A percentile compares a stretch with the other conserved stretches of the same genome.
Conservation (phyloP, 345 rosid genomes). For the Eucalyptus marginata region DNA sequence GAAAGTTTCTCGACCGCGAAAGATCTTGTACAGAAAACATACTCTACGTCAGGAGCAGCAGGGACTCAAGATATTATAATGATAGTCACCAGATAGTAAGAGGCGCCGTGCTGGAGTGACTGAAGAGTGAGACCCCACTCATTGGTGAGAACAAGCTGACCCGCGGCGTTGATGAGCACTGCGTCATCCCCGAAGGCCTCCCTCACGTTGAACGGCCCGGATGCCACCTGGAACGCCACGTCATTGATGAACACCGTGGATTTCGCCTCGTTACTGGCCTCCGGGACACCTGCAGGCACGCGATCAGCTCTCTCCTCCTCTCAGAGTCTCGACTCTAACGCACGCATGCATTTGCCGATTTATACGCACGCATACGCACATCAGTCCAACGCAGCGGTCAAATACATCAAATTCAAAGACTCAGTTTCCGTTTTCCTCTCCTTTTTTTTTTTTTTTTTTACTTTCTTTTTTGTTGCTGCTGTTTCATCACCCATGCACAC, state of each 20-base stretch:
- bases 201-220: slow-evolving; percentile 68
- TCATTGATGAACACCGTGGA: slow-evolving; percentile 80
- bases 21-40: neutral
- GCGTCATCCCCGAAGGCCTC: slow-evolving; percentile 88
- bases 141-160: slow-evolving; percentile 72
- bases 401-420: neutral
- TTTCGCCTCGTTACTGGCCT: slow-evolving; percentile 3
- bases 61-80: neutral
- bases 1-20: neutral
- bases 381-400: neutral
- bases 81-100: slow-evolving; percentile 54
- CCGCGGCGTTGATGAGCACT: slow-evolving; percentile 56
- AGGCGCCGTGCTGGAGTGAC: slow-evolving; percentile 78
- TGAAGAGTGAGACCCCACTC: slow-evolving; percentile 78
- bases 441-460: neutral
- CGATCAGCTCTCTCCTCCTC: neutral
- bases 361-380: neutral
- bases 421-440: neutral
- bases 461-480: neutral
- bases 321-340: neutral
- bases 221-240: slow-evolving; percentile 61
- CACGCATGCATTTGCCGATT: neutral
- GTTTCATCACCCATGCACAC: slow-evolving; percentile 26
- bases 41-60: neutral
- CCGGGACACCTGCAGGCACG: slow-evolving; percentile 16